Base-by-base conservation (phyloP, 306 rosid genomes). In the Mimosa pudica region DNA sequence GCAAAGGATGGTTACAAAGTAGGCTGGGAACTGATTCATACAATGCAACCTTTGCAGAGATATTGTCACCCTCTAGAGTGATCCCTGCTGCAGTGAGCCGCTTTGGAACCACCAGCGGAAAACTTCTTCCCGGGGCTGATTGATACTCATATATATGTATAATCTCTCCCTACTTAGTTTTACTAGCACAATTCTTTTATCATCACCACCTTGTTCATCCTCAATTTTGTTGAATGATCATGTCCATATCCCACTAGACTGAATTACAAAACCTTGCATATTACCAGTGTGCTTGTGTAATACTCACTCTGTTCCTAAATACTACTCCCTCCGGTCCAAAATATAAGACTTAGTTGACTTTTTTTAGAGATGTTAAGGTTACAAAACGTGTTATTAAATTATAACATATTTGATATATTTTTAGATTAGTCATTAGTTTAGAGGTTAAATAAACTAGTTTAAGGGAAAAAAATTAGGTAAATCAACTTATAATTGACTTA, bases 1-100 rank as follows among this genome's bases (percentile, higher is more conserved):
- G 76, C 76, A 90, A 74, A 84, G 98, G 98, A 30, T 96, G 98
- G 98, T 82, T 96, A 35, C 98, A 93, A 79, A 96, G 99, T 82
- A 94, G 93, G 73, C 77, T 96, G 82, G 99, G 94, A 63, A 86
- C 91, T 8, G 97, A 95, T 85, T 80, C 97, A 0, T 95, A 90
- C 85, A 93, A 87, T 16, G 83, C 89, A n/a, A 90, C 97, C 0
- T 89, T 91, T 17, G 90, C 92, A 2, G 92, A 95, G 85, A 88
- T 95, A n/a, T 65, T 93, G 72, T 93, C 98, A 8, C 99, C 99
- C 9, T 91, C 96, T n/a, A 85, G 91, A 83, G 55, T 93, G 82
- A 87, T 93, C 75, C 92, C 97, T 4, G 84, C 95, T 0, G 81
- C 82, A 12, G 73, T 77, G 7, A 83, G 87, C 84, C 82, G 91